Percentiles rank a stretch among this genome's conserved stretches.
phyloP scores from a whole-genome alignment of 352 stramenopile genomes.

The Pythium diclinum region DNA sequence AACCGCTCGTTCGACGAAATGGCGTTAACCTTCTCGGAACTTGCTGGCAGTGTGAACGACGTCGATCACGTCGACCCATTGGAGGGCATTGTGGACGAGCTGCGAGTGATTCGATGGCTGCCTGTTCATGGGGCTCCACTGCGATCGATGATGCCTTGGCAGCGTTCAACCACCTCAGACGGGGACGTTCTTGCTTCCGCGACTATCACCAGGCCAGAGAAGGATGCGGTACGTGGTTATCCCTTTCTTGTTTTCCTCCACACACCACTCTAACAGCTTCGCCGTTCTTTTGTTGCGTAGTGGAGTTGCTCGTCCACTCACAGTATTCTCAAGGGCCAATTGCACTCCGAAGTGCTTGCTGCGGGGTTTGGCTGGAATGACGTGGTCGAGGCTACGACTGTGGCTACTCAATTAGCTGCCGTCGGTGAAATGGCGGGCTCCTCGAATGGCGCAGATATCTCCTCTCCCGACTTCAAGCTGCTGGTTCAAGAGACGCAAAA shows the following conservation, averaged over 20 bases:
- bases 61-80: not conserved
- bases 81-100: slow-evolving; percentile 4
- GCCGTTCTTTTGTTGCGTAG: slow-evolving; percentile 28
- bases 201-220: slow-evolving; percentile 39
- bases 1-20: slow-evolving; percentile 78
- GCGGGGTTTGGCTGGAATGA: slow-evolving; percentile 58
- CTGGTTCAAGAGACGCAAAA: slow-evolving; percentile 42
- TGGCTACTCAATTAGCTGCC: slow-evolving; percentile 52
- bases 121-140: slow-evolving; percentile 16
- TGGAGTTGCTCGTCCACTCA: slow-evolving; percentile 61
- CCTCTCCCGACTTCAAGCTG: slow-evolving; percentile 14
- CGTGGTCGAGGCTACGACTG: slow-evolving; percentile 22
- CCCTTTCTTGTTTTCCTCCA: slow-evolving; percentile 1
- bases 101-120: slow-evolving; percentile 22
- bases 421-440: slow-evolving; percentile 28
- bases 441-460: not conserved
- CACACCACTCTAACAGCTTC: not conserved
- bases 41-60: slow-evolving; percentile 4
- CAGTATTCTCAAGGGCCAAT: slow-evolving; percentile 52
- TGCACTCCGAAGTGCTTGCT: slow-evolving; percentile 50
- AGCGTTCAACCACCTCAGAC: slow-evolving; percentile 5
- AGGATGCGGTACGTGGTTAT: slow-evolving; percentile 47
- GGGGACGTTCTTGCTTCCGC: slow-evolving; percentile 35
- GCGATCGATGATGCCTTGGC: slow-evolving; percentile 56
- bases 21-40: slow-evolving; percentile 20